Percentiles rank a stretch among this genome's conserved stretches.
These are phyloP conservation scores for Triadica sebifera DNA, from an alignment of 345 rosid genomes.

Conservation along the genomic window DNA sequence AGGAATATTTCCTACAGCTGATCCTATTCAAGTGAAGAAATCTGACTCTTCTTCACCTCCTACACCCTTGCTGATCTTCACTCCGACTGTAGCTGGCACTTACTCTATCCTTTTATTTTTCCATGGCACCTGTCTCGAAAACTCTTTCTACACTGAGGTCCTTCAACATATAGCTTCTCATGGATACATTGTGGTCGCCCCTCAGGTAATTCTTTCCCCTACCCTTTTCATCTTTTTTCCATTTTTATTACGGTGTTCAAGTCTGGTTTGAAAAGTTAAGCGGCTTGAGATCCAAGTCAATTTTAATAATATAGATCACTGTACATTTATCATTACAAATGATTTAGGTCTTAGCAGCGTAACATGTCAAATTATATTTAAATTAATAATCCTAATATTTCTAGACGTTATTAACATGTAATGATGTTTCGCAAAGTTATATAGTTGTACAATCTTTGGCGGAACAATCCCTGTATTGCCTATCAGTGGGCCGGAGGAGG, in stretches of 20 bases:
- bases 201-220: conserved; percentile 35
- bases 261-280: too few species aligned
- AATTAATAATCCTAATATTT: too few species aligned
- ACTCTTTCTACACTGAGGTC: conserved; percentile 33
- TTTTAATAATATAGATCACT: too few species aligned
- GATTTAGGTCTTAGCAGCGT: too few species aligned
- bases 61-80: conserved; percentile 3
- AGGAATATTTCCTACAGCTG: neutral
- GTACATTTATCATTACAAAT: too few species aligned
- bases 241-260: too few species aligned
- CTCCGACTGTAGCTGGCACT: conserved; percentile 27
- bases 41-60: neutral
- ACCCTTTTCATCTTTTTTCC: neutral
- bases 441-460: neutral
- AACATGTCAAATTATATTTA: too few species aligned
- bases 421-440: neutral
- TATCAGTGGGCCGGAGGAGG: conserved; percentile 16
- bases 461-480: neutral
- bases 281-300: too few species aligned
- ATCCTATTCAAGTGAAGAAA: neutral
- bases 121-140: conserved; percentile 33
- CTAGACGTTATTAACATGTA: too few species aligned
- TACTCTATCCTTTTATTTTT: conserved; percentile 38
- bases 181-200: conserved; percentile 48
- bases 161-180: conserved; percentile 34